Evolutionary conservation across 257 asterid species (phyloP).

Genomic region (Henckelia pumila): DNA sequence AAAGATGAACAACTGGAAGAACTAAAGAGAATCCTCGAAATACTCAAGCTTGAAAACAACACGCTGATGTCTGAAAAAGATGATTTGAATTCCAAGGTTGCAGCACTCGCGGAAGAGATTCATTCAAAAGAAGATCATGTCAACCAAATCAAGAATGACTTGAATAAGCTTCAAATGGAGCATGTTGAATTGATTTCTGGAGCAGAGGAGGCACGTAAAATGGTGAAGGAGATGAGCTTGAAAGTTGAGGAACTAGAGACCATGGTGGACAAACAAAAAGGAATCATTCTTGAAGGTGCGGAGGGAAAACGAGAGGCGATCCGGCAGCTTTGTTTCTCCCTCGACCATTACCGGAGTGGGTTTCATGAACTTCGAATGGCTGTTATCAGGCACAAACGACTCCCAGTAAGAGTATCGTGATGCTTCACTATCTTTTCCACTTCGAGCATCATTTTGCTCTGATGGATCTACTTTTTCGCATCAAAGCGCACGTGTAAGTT

Average conservation of each 20-base stretch:
- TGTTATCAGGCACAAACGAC: slow-evolving; percentile 41
- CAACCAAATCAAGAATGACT: slow-evolving; percentile 42
- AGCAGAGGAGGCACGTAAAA: slow-evolving; percentile 40
- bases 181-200: slow-evolving; percentile 43
- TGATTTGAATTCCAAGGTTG: too few relatives aligned
- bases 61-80: slow-evolving; percentile 30
- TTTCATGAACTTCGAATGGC: slow-evolving; percentile 66
- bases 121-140: slow-evolving; percentile 33
- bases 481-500: too few relatives aligned
- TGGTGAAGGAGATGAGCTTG: slow-evolving; percentile 34
- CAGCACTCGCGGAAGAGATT: too few relatives aligned
- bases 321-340: slow-evolving; percentile 74
- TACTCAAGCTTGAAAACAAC: slow-evolving; percentile 28
- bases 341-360: slow-evolving; percentile 72
- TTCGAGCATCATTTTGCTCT: slow-evolving; percentile 15
- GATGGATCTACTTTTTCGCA: too few relatives aligned
- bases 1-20: slow-evolving; percentile 41
- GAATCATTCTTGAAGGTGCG: slow-evolving; percentile 55
- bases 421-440: too few relatives aligned
- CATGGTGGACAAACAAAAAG: slow-evolving; percentile 49
- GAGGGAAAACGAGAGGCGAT: slow-evolving; percentile 89
- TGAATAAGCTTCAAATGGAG: slow-evolving; percentile 54
- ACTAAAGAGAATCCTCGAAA: slow-evolving; percentile 34
- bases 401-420: slow-evolving; percentile 46
- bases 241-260: slow-evolving; percentile 54